Conservation (phyloP, 805 yeast genomes). For the Nakazawaea holstii region DNA sequence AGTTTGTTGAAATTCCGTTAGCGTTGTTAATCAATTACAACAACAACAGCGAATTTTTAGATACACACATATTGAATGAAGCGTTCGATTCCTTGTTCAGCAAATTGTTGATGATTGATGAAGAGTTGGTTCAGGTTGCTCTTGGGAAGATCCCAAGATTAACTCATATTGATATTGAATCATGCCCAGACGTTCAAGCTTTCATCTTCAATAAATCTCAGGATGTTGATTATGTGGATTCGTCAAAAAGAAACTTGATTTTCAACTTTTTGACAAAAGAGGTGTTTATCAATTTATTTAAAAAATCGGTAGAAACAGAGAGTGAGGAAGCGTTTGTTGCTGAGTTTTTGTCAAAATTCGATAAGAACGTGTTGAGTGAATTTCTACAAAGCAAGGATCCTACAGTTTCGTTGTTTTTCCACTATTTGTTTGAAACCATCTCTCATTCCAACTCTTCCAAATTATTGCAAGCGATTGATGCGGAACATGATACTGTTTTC, state of each 20-base stretch:
- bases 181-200: conserved; percentile 17
- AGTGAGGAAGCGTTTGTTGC: conserved; percentile 18
- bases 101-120: conserved; percentile 22
- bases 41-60: conserved; percentile 17
- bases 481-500: neutral
- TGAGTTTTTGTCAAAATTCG: conserved; percentile 13
- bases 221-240: conserved; percentile 12
- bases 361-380: conserved; percentile 12
- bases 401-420: conserved; percentile 12
- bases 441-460: neutral
- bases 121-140: conserved; percentile 1
- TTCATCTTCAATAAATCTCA: conserved; percentile 15
- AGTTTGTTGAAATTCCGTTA: conserved; percentile 26
- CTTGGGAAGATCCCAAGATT: conserved; percentile 11
- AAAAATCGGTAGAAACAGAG: conserved; percentile 16
- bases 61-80: conserved; percentile 19
- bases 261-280: conserved; percentile 29
- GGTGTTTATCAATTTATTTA: conserved; percentile 28
- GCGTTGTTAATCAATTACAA: conserved; percentile 27
- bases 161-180: conserved; percentile 16
- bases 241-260: conserved; percentile 14
- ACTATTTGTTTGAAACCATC: conserved; percentile 19
- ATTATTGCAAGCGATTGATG: neutral
- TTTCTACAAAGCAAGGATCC: conserved; percentile 13
- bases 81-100: conserved; percentile 28